Evolutionary conservation across 2,329 filamentous ascomycete species (phyloP).

Genomic region (Botrytis porri): DNA sequence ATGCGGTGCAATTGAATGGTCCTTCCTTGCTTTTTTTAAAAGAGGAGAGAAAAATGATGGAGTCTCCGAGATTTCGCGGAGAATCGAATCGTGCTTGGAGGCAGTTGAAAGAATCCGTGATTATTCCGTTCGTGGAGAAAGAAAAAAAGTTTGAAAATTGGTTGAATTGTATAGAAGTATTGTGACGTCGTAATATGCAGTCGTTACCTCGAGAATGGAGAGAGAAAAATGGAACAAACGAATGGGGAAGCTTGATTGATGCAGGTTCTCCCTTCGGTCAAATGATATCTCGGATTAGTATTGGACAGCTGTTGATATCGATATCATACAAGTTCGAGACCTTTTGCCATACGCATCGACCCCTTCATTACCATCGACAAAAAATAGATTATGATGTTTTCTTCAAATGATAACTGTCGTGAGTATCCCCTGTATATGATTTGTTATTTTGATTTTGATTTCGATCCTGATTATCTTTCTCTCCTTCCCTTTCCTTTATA

Average conservation of each 20-base stretch:
- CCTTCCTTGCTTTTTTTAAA: constrained; percentile 1
- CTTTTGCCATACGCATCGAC: constrained; percentile 5
- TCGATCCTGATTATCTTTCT: too few species aligned
- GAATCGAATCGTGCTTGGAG: constrained; percentile 5
- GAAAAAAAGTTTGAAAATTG: background rate
- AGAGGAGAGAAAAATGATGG: background rate
- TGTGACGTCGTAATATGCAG: constrained; percentile 12
- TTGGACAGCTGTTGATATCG: background rate
- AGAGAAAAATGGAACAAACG: background rate
- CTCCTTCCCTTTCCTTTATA: background rate
- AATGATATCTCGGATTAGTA: background rate
- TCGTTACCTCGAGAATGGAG: background rate
- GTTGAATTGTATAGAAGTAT: background rate
- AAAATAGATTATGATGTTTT: background rate
- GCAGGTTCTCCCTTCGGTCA: background rate
- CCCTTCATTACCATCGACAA: background rate
- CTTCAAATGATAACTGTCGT: background rate
- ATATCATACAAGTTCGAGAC: background rate
- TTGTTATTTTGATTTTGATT: background rate
- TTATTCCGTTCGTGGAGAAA: constrained; percentile 1
- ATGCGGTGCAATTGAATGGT: background rate
- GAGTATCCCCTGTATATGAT: background rate
- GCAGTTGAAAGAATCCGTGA: background rate
- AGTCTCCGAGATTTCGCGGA: constrained; percentile 1
- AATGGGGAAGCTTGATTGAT: constrained; percentile 5